Conservation (phyloP, 179 eudicot species). For the Silene vulgaris region DNA sequence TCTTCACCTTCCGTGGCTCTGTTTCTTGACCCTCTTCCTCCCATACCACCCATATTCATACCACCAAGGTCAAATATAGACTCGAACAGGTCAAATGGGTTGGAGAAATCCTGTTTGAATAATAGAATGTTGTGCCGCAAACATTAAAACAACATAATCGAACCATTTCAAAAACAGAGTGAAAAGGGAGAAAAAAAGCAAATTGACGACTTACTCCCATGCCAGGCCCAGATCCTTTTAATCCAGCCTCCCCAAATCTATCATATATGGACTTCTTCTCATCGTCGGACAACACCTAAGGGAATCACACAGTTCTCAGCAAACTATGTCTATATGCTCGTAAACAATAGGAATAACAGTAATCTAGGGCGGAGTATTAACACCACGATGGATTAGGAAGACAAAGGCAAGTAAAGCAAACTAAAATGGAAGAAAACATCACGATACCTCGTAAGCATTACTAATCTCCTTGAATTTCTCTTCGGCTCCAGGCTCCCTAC, state of each 20-base stretch:
- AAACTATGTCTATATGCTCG: not conserved
- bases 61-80: conserved; percentile 80
- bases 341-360: not conserved
- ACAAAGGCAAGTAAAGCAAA: not conserved
- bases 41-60: conserved; percentile 49
- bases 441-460: conserved; percentile 83
- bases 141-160: not conserved
- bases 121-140: conserved; percentile 9
- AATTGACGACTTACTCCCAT: conserved; percentile 60
- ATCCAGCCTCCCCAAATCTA: conserved; percentile 93
- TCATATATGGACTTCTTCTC: conserved; percentile 95
- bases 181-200: not conserved
- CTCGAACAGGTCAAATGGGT: conserved; percentile 82
- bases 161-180: not conserved
- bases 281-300: conserved; percentile 90
- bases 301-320: not conserved
- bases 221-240: conserved; percentile 84
- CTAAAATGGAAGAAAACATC: not conserved
- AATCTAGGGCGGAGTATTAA: not conserved
- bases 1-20: conserved; percentile 82
- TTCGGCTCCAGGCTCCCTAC: conserved; percentile 93
- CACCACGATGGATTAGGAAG: not conserved
- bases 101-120: conserved; percentile 71
- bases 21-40: conserved; percentile 72
- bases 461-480: conserved; percentile 83